Conservation (phyloP, 2,329 filamentous ascomycete species). For the Sordariomycetes sp. region DNA sequence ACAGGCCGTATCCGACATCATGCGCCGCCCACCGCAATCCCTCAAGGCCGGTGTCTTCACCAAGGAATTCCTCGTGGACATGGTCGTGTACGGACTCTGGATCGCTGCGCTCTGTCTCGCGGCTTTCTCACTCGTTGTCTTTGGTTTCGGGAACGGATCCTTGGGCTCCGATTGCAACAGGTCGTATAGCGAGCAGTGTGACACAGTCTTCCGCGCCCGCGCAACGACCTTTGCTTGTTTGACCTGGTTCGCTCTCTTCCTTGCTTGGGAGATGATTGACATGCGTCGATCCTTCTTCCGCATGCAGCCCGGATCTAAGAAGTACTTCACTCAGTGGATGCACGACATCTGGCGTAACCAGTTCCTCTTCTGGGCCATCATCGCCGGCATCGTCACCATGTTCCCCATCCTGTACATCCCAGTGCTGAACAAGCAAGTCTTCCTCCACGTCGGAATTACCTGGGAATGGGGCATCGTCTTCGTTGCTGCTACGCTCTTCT, state of each 20-base stretch:
- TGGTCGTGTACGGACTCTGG: slow-evolving; percentile 60
- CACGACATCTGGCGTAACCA: slow-evolving; percentile 62
- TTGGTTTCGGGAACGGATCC: slow-evolving; percentile 50
- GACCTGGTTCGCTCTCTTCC: slow-evolving; percentile 68
- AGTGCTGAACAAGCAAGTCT: slow-evolving; percentile 47
- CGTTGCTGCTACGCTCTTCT: slow-evolving; percentile 43
- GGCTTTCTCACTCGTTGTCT: slow-evolving; percentile 56
- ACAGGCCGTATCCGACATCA: slow-evolving; percentile 58
- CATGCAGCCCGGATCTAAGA: slow-evolving; percentile 55
- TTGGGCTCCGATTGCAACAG: slow-evolving; percentile 55
- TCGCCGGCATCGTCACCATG: slow-evolving; percentile 35
- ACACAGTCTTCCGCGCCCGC: slow-evolving; percentile 60
- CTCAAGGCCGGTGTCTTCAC: slow-evolving; percentile 56
- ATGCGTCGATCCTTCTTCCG: slow-evolving; percentile 66
- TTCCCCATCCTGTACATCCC: slow-evolving; percentile 50
- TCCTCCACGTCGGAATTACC: slow-evolving; percentile 49
- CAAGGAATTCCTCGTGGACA: slow-evolving; percentile 55
- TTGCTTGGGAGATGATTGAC: slow-evolving; percentile 72
- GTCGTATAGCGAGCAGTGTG: slow-evolving; percentile 41
- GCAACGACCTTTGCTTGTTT: slow-evolving; percentile 66
- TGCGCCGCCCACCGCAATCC: slow-evolving; percentile 48
- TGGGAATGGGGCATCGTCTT: slow-evolving; percentile 59
- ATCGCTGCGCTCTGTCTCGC: slow-evolving; percentile 55
- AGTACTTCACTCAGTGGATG: slow-evolving; percentile 57
- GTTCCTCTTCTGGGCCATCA: slow-evolving; percentile 60